Evolutionary conservation across 129 eudicot species (phyloP).

Genomic region (Apium graveolens): DNA sequence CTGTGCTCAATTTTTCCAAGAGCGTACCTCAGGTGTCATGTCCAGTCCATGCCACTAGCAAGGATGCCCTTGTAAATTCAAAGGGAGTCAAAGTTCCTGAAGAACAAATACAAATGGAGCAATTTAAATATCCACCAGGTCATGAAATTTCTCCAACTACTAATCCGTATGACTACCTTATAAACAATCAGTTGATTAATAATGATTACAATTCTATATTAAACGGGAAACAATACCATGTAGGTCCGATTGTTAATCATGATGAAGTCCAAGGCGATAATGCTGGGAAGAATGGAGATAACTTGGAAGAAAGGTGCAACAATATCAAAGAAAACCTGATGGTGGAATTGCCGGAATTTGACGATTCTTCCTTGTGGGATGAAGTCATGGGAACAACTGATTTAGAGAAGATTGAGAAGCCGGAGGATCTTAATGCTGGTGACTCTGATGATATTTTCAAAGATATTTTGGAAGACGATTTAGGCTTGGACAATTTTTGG

Average conservation of each 20-base stretch:
- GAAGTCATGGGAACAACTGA: slow-evolving; percentile 51
- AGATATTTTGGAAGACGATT: slow-evolving; percentile 2
- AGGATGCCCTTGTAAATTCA: not conserved
- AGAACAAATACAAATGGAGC: not conserved
- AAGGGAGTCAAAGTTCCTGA: not conserved
- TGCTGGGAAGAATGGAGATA: not conserved
- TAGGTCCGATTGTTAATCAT: not conserved
- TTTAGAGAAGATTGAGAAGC: slow-evolving; percentile 22
- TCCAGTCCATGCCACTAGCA: slow-evolving; percentile 1
- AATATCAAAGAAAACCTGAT: slow-evolving; percentile 28
- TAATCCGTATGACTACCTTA: not conserved
- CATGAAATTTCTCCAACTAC: not conserved
- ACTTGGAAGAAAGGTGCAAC: not conserved
- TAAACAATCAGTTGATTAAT: not conserved
- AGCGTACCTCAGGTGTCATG: not conserved
- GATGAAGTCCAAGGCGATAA: not conserved
- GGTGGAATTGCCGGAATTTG: slow-evolving; percentile 53
- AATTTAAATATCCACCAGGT: not conserved
- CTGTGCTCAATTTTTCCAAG: slow-evolving; percentile 57
- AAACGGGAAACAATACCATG: slow-evolving; percentile 1
- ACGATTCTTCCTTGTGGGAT: slow-evolving; percentile 62
- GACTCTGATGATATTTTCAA: slow-evolving; percentile 12
- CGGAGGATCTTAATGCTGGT: slow-evolving; percentile 10
- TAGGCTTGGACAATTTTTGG: not conserved
- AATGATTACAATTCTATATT: not conserved